These are phyloP conservation scores for Ophiostoma himal-ulmi DNA, from an alignment of 2,329 filamentous ascomycete genomes.

Conservation along the genomic window DNA sequence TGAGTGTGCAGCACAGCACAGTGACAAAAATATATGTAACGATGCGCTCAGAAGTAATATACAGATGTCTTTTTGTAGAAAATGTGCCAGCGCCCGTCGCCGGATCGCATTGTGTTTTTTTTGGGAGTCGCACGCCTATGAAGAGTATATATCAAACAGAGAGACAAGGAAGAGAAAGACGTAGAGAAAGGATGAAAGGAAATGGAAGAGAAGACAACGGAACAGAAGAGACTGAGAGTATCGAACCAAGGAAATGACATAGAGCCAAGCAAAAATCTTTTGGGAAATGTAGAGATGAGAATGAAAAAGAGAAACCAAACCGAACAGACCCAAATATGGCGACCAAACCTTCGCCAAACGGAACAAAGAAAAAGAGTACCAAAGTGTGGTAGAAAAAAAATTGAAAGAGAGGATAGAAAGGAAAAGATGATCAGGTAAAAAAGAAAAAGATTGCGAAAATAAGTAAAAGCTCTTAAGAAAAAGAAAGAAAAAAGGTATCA, in stretches of 20 bases:
- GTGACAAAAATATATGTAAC: constrained; percentile 10
- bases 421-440: constrained; percentile 15
- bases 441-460: background rate
- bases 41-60: constrained; percentile 20
- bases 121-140: constrained; percentile 26
- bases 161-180: constrained; percentile 15
- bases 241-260: constrained; percentile 27
- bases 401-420: constrained; percentile 21
- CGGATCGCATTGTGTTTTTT: constrained; percentile 20
- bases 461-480: constrained; percentile 26
- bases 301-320: constrained; percentile 17
- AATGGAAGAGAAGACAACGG: background rate
- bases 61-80: constrained; percentile 24
- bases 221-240: constrained; percentile 16
- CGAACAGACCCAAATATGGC: constrained; percentile 28
- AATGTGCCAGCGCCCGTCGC: constrained; percentile 24
- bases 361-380: background rate
- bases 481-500: constrained; percentile 33
- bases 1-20: background rate
- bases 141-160: constrained; percentile 27
- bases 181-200: constrained; percentile 3
- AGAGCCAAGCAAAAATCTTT: constrained; percentile 24
- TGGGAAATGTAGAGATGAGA: constrained; percentile 10
- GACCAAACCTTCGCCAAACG: constrained; percentile 16
- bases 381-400: background rate